Evolutionary conservation across 2,329 filamentous ascomycete species (phyloP).

Genomic region (Talaromyces sp.): DNA sequence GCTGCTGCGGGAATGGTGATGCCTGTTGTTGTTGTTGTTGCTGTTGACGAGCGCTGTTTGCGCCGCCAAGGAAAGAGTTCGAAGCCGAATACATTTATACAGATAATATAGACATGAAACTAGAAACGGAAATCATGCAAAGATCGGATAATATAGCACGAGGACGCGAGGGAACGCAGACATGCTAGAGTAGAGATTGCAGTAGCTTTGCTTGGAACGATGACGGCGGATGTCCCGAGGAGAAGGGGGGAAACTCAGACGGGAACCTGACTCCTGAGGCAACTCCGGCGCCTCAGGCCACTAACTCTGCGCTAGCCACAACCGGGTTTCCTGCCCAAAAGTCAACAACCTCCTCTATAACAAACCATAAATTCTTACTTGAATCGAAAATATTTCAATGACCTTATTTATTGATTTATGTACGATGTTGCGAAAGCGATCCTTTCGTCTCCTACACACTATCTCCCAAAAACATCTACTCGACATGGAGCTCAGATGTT

Average conservation of each 20-base stretch:
- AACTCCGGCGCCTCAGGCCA: background rate
- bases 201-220: background rate
- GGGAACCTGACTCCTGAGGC: background rate
- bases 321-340: constrained; percentile 2
- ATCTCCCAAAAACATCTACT: background rate
- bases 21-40: constrained; percentile 53
- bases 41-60: constrained; percentile 64
- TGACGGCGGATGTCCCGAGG: constrained; percentile 1
- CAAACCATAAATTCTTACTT: too few relatives aligned
- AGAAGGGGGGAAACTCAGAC: background rate
- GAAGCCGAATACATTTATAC: constrained; percentile 79
- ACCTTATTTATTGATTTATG: background rate
- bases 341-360: background rate
- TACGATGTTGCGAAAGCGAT: background rate
- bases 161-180: background rate
- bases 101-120: constrained; percentile 17
- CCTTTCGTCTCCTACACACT: too few relatives aligned
- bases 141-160: background rate
- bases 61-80: constrained; percentile 77
- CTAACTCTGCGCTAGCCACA: constrained; percentile 9
- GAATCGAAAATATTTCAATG: background rate
- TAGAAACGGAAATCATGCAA: background rate
- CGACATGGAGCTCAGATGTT: background rate
- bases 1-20: constrained; percentile 42
- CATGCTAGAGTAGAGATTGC: constrained; percentile 5